Evolutionary conservation across 2,329 filamentous ascomycete species (phyloP).

Genomic region (Aureobasidium vineae): DNA sequence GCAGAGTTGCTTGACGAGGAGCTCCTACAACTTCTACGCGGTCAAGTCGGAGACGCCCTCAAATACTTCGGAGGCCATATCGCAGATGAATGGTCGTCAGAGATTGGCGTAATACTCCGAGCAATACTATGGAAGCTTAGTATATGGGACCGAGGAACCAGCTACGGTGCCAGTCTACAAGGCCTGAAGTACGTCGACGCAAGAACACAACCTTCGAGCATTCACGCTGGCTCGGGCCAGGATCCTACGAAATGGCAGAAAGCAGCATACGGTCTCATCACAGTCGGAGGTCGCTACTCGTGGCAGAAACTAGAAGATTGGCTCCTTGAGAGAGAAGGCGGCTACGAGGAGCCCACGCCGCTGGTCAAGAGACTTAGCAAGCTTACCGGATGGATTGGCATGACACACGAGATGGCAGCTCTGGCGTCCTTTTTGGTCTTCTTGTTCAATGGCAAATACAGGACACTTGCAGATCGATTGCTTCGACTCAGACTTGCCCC

Average conservation of each 20-base stretch:
- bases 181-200: slow-evolving; percentile 89
- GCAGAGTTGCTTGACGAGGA: slow-evolving; percentile 94
- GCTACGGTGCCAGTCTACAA: slow-evolving; percentile 89
- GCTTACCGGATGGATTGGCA: slow-evolving; percentile 67
- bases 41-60: slow-evolving; percentile 81
- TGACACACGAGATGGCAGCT: slow-evolving; percentile 74
- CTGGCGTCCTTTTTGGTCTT: slow-evolving; percentile 88
- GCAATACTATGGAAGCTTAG: slow-evolving; percentile 88
- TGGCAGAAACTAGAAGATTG: slow-evolving; percentile 93
- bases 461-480: slow-evolving; percentile 83
- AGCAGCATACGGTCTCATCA: slow-evolving; percentile 75
- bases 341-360: slow-evolving; percentile 59
- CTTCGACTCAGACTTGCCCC: slow-evolving; percentile 82
- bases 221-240: slow-evolving; percentile 36
- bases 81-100: slow-evolving; percentile 80
- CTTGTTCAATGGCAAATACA: slow-evolving; percentile 83
- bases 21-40: slow-evolving; percentile 77
- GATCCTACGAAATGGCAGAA: slow-evolving; percentile 82
- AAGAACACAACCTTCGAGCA: slow-evolving; percentile 14
- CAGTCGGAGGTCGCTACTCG: slow-evolving; percentile 81
- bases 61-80: slow-evolving; percentile 80
- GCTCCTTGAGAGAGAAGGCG: slow-evolving; percentile 72
- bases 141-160: slow-evolving; percentile 95
- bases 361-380: slow-evolving; percentile 60
- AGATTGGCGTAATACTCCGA: slow-evolving; percentile 76